Percentiles rank a stretch among this genome's conserved stretches.
These are phyloP conservation scores for Pseudogymnoascus verrucosus DNA, from an alignment of 2,329 filamentous ascomycete species.

Conservation along the genomic window DNA sequence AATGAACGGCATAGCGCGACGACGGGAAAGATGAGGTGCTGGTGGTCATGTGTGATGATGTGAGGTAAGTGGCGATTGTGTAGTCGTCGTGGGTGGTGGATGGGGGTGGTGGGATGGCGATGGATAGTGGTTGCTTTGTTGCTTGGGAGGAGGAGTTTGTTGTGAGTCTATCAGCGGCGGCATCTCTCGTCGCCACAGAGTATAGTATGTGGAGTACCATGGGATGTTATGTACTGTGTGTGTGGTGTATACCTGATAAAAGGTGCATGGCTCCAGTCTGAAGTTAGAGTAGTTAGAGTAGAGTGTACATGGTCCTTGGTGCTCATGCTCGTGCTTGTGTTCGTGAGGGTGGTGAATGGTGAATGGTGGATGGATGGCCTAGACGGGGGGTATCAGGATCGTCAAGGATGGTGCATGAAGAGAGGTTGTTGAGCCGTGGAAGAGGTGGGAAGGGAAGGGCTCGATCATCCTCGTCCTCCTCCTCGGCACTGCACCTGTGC, in stretches of 20 bases:
- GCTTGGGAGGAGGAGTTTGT: neutral
- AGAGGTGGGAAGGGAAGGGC: neutral
- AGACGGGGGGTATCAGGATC: neutral
- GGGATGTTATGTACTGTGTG: neutral
- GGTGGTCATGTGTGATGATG: neutral
- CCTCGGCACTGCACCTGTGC: neutral
- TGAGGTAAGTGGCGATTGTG: constrained; percentile 8
- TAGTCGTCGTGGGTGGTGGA: neutral
- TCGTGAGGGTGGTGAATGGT: neutral
- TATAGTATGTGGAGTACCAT: neutral
- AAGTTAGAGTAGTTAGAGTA: neutral
- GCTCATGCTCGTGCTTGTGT: neutral
- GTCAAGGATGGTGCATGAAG: neutral
- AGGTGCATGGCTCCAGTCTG: neutral
- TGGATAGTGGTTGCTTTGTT: neutral
- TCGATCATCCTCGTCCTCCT: neutral
- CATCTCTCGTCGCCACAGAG: neutral
- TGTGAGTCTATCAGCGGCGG: neutral
- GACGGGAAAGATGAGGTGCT: constrained; percentile 8
- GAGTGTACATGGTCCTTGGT: neutral
- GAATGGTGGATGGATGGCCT: neutral
- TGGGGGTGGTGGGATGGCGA: neutral
- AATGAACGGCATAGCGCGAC: neutral
- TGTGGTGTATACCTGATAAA: too few species aligned
- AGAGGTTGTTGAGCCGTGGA: neutral